These are phyloP conservation scores for Neocucurbitaria cava DNA, from an alignment of 2,329 filamentous ascomycete genomes.

Conservation along the genomic window DNA sequence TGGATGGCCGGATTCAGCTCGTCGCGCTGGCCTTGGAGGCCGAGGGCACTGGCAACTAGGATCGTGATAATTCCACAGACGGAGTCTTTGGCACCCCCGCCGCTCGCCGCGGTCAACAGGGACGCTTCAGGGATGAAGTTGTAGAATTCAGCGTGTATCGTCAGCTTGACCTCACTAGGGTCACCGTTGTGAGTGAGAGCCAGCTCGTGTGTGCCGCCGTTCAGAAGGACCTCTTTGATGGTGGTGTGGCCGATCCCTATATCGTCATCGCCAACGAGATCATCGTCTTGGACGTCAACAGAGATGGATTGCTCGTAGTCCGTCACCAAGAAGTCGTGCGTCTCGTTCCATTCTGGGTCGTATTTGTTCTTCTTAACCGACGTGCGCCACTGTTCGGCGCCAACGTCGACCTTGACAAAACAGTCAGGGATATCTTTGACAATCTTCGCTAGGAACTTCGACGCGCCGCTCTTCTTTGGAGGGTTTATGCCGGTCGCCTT, in stretches of 20 bases:
- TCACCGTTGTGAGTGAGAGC: conserved; percentile 49
- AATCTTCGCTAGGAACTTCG: conserved; percentile 52
- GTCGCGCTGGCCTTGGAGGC: conserved; percentile 53
- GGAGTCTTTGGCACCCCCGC: conserved; percentile 29
- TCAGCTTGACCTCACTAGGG: conserved; percentile 45
- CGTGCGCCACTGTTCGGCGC: conserved; percentile 56
- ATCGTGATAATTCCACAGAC: conserved; percentile 54
- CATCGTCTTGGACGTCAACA: conserved; percentile 55
- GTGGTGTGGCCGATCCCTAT: conserved; percentile 53
- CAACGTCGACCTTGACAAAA: conserved; percentile 54
- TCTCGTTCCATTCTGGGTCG: conserved; percentile 58
- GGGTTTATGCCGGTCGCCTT: conserved; percentile 49
- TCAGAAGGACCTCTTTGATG: conserved; percentile 52
- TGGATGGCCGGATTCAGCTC: conserved; percentile 56
- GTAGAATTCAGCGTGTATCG: conserved; percentile 51
- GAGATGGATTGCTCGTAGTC: conserved; percentile 55
- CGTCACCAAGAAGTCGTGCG: conserved; percentile 56
- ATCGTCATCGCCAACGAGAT: conserved; percentile 53
- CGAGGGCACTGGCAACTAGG: conserved; percentile 53
- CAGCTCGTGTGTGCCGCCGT: conserved; percentile 53
- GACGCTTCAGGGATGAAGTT: conserved; percentile 49
- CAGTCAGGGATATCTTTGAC: conserved; percentile 58
- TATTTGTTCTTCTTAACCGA: conserved; percentile 52
- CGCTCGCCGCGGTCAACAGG: conserved; percentile 38
- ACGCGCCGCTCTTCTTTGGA: conserved; percentile 50